phyloP scores from a whole-genome alignment of 352 stramenopile genomes.

The Phytophthora pinifolia region DNA sequence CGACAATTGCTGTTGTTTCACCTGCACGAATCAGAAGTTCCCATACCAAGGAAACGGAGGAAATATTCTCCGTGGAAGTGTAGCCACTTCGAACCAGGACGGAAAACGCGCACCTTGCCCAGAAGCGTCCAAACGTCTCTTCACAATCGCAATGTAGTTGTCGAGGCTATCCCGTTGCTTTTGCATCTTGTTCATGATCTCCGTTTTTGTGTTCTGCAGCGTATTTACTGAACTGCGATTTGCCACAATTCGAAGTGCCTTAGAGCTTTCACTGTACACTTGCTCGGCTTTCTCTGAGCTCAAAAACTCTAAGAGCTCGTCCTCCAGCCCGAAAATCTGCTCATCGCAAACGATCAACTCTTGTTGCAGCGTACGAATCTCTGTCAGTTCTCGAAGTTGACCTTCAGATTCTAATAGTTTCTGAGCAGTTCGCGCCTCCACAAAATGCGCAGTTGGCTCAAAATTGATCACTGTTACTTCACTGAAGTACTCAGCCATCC shows the following conservation, averaged over 20 bases:
- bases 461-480: slow-evolving; percentile 49
- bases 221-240: slow-evolving; percentile 55
- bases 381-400: slow-evolving; percentile 41
- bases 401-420: slow-evolving; percentile 38
- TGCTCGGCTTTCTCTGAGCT: slow-evolving; percentile 32
- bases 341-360: slow-evolving; percentile 55
- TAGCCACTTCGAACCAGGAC: not conserved
- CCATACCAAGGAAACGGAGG: slow-evolving; percentile 10
- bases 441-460: slow-evolving; percentile 36
- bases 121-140: slow-evolving; percentile 37
- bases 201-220: slow-evolving; percentile 43
- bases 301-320: slow-evolving; percentile 67
- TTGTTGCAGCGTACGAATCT: slow-evolving; percentile 45
- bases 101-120: slow-evolving; percentile 37
- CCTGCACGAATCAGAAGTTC: no score
- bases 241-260: slow-evolving; percentile 56
- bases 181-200: slow-evolving; percentile 41
- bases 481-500: slow-evolving; percentile 43
- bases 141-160: slow-evolving; percentile 28
- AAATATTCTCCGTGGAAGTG: not conserved
- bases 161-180: slow-evolving; percentile 24
- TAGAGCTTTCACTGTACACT: slow-evolving; percentile 51
- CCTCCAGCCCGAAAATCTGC: slow-evolving; percentile 57
- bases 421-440: slow-evolving; percentile 31
- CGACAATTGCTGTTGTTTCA: no score